These are phyloP conservation scores for Quillaja saponaria DNA, from an alignment of 306 rosid species.

Conservation along the genomic window DNA sequence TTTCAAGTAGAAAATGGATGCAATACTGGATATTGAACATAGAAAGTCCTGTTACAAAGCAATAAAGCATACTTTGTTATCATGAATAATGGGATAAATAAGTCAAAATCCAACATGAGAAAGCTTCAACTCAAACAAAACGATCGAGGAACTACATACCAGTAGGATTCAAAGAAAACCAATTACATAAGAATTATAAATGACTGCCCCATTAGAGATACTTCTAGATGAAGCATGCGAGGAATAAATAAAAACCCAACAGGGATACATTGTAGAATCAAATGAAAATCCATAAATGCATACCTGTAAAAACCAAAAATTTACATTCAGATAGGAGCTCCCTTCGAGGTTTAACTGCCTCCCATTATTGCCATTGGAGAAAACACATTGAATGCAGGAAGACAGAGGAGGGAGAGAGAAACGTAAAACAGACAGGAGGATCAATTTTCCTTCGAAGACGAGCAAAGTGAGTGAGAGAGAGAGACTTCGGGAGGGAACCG, in stretches of 20 bases:
- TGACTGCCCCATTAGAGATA: not conserved
- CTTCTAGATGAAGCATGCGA: not conserved
- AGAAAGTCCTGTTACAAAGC: not conserved
- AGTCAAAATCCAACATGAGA: not conserved
- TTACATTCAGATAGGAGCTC: not conserved
- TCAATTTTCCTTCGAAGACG: conserved; percentile 56
- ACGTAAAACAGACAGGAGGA: conserved; percentile 30
- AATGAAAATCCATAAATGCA: conserved; percentile 23
- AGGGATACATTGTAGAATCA: conserved; percentile 1
- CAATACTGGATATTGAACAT: too few relatives aligned
- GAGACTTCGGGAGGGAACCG: conserved; percentile 3
- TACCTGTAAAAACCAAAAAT: conserved; percentile 23
- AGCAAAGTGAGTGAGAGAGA: conserved; percentile 54
- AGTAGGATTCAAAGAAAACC: not conserved
- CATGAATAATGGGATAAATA: not conserved
- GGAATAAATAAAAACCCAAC: conserved; percentile 13
- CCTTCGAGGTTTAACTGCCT: conserved; percentile 19
- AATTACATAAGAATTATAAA: conserved; percentile 18
- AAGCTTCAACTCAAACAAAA: conserved; percentile 10
- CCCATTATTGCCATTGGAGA: conserved; percentile 8
- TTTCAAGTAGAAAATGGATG: conserved; percentile 4
- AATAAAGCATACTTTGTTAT: not conserved
- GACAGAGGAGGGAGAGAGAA: conserved; percentile 14
- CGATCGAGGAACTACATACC: not conserved
- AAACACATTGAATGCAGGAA: conserved; percentile 37